Percentiles rank a stretch among this genome's conserved stretches.
These are phyloP conservation scores for Diaporthe citri DNA, from an alignment of 2,329 filamentous ascomycete species.

Conservation along the genomic window DNA sequence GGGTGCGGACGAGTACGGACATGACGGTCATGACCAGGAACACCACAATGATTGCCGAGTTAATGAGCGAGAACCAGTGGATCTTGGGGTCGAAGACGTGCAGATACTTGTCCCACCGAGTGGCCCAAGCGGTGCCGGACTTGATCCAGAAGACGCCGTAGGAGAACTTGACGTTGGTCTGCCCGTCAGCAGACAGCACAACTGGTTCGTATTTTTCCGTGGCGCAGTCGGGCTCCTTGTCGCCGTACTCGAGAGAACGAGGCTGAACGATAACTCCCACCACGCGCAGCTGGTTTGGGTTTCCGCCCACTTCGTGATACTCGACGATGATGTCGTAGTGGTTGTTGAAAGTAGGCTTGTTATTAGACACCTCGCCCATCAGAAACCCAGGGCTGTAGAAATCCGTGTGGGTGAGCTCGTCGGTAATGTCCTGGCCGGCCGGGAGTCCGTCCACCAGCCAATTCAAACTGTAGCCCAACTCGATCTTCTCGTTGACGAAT, in stretches of 20 bases:
- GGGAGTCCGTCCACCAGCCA: constrained; percentile 96
- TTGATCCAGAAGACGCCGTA: constrained; percentile 93
- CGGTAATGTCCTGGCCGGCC: constrained; percentile 85
- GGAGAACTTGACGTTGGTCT: constrained; percentile 82
- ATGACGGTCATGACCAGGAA: constrained; percentile 92
- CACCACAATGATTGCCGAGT: constrained; percentile 93
- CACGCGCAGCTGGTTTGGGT: constrained; percentile 80
- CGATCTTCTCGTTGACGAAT: constrained; percentile 87
- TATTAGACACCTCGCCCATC: constrained; percentile 72
- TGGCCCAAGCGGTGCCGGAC: constrained; percentile 91
- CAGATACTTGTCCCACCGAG: constrained; percentile 98
- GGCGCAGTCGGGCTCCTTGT: constrained; percentile 73
- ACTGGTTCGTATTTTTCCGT: constrained; percentile 65
- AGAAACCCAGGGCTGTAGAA: constrained; percentile 95
- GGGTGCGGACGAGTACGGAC: constrained; percentile 88
- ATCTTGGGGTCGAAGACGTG: constrained; percentile 98
- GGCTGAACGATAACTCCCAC: constrained; percentile 94
- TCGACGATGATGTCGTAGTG: constrained; percentile 96
- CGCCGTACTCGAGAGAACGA: constrained; percentile 73
- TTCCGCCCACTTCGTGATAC: constrained; percentile 82
- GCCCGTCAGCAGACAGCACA: constrained; percentile 69
- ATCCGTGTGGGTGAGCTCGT: constrained; percentile 79
- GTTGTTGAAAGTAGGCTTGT: constrained; percentile 81
- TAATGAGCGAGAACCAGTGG: constrained; percentile 98
- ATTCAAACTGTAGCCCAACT: constrained; percentile 90